Percentiles rank a stretch among this genome's conserved stretches.
Evolutionary conservation across 2,329 filamentous ascomycete species (phyloP).

Genomic region (Chalaropsis ovoidea): DNA sequence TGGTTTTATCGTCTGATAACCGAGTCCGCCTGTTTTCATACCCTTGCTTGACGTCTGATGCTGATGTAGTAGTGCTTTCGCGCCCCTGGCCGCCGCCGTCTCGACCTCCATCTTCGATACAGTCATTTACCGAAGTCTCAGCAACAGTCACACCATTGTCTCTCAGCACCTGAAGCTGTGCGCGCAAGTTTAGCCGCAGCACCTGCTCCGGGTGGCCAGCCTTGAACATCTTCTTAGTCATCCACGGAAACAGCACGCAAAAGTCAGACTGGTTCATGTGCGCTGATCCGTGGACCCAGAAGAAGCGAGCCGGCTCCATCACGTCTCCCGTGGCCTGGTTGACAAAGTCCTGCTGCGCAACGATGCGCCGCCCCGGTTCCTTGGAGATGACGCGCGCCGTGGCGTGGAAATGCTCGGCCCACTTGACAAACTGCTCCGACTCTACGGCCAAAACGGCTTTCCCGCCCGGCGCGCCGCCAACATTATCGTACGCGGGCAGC

Average conservation of each 20-base stretch:
- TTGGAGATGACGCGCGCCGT: constrained; percentile 57
- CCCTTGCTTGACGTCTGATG: neutral
- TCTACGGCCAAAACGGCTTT: constrained; percentile 58
- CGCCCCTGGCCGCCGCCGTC: constrained; percentile 23
- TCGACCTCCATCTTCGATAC: constrained; percentile 38
- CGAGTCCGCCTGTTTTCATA: constrained; percentile 25
- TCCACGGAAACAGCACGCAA: constrained; percentile 67
- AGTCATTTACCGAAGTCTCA: constrained; percentile 40
- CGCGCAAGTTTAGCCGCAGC: constrained; percentile 49
- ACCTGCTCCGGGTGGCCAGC: constrained; percentile 49
- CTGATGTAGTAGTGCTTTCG: neutral
- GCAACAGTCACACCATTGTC: constrained; percentile 41
- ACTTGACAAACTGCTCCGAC: constrained; percentile 69
- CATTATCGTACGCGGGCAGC: constrained; percentile 54
- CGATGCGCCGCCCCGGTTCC: constrained; percentile 38
- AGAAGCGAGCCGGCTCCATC: constrained; percentile 53
- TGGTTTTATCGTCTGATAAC: constrained; percentile 38
- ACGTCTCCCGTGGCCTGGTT: constrained; percentile 25
- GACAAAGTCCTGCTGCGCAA: constrained; percentile 35
- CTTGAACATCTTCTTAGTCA: constrained; percentile 49
- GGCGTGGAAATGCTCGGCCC: constrained; percentile 59
- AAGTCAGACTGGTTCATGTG: constrained; percentile 80
- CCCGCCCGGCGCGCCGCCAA: constrained; percentile 43
- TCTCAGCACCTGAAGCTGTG: constrained; percentile 48
- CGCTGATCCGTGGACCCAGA: constrained; percentile 62